Conservation (phyloP, 225 moss, liverwort and hornwort genomes). For the Climacium dendroides region DNA sequence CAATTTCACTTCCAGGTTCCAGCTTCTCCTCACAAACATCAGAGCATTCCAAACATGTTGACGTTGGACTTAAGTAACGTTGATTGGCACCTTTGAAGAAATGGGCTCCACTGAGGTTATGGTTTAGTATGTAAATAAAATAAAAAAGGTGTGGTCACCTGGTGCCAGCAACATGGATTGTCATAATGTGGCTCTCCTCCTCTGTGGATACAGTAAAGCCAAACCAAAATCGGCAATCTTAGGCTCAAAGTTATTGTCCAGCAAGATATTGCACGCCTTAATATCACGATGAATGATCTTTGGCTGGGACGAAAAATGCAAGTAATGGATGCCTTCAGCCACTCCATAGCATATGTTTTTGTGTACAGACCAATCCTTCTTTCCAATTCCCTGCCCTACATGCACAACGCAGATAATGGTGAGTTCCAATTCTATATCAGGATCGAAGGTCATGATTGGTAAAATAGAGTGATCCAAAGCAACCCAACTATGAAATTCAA, state of each 20-base stretch:
- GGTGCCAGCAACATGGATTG: conserved; percentile 3
- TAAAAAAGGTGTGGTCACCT: neutral
- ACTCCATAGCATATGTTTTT: conserved; percentile 5
- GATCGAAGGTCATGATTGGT: too few relatives aligned
- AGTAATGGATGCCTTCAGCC: conserved; percentile 9
- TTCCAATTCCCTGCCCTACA: neutral
- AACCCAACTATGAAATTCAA: neutral
- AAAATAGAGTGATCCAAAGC: neutral
- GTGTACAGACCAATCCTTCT: neutral
- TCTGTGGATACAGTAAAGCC: neutral
- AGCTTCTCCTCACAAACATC: neutral
- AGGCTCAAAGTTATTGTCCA: neutral
- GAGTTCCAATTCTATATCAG: neutral
- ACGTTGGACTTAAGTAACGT: too few relatives aligned
- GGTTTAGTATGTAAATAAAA: neutral
- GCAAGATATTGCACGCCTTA: conserved; percentile 15
- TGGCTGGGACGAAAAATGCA: conserved; percentile 17
- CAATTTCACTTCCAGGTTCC: neutral
- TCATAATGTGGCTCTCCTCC: neutral
- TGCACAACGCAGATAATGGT: neutral
- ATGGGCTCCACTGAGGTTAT: neutral
- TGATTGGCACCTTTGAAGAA: neutral
- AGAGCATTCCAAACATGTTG: neutral
- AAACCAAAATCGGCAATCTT: conserved; percentile 4
- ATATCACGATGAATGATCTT: conserved; percentile 33